These are phyloP conservation scores for Plantago coronopus DNA, from an alignment of 305 asterid genomes.

Conservation along the genomic window DNA sequence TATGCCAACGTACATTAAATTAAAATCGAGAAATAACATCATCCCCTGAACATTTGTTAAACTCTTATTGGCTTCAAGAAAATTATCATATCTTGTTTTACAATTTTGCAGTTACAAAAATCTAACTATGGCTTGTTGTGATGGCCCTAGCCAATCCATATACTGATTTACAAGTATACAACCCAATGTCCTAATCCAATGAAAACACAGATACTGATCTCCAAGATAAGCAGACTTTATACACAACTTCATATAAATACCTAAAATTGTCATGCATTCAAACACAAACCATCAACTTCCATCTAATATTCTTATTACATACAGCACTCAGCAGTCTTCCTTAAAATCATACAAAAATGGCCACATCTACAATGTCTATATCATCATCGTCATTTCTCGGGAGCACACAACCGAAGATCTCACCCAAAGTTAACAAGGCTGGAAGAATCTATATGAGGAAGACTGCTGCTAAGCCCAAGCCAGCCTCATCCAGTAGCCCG, in stretches of 20 bases:
- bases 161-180: no score
- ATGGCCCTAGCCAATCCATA: not conserved
- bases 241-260: not conserved
- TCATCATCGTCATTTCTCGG: conserved; percentile 34
- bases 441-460: conserved; percentile 31
- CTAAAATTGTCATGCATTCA: not conserved
- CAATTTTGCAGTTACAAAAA: not conserved
- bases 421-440: conserved; percentile 9
- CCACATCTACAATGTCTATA: conserved; percentile 34
- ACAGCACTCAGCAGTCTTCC: not conserved
- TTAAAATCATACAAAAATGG: conserved; percentile 18
- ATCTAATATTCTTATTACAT: not conserved
- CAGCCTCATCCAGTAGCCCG: conserved; percentile 33
- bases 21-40: no score
- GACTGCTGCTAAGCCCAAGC: conserved; percentile 12
- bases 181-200: conserved; percentile 7
- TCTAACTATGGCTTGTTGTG: not conserved
- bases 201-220: conserved; percentile 5
- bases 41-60: conserved; percentile 1
- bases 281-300: not conserved
- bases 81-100: not conserved
- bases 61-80: conserved; percentile 7
- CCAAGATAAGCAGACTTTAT: not conserved
- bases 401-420: conserved; percentile 24
- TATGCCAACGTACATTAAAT: no score